Evolutionary conservation across 208 protist species (phyloP), one percentile per base, ranked within the genome.

Genomic region (Novymonas esmeraldas): DNA sequence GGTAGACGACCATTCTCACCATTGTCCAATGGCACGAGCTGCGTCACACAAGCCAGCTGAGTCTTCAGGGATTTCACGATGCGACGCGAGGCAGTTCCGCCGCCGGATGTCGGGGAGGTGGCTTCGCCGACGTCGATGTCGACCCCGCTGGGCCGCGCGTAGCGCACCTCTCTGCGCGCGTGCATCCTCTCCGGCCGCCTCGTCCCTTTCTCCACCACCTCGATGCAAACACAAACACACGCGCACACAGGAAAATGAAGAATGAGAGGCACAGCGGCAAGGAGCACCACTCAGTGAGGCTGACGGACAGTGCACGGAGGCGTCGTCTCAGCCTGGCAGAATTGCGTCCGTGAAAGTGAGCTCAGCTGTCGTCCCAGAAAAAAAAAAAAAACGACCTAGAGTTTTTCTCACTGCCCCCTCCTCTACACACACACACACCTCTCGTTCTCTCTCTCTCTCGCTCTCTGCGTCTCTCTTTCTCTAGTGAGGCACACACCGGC

Each of bases 1-100:
- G 65, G 29, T 13, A 42, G 42, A 0, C 70, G 73, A 29, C 54
- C 51, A 42, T 26, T 54, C 16, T 68, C 48, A 0, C 70, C 73
- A 2, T 59, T 59, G 58, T 94, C 85, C 0, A 94, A 73, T 18
- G 84, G 78, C 36, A 94, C 81, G 34, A 94, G 70, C 56, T 90
- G 81, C 24, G 71, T 89, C 14, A 79, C 70, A 46, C 80, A 77
- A 18, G 69, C 69, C 0, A 76, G 66, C 6, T 74, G 71, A 9
- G 57, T 64, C 50, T 89, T 83, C 14, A 83, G 55, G 0, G 78
- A 82, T 26, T 79, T 81, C 29, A 91, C 78, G 36, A 92, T 92
- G 54, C 81, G 79, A 24, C 88, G 76, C 42, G 82, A 62, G 55
- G 54, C 42, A 11, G 73, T 73, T 41, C 46, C 52, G 16, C 50